Evolutionary conservation across 805 yeast genomes (phyloP), one percentile per base, ranked within the genome.

Genomic region (Myxozyma lipomycoides): DNA sequence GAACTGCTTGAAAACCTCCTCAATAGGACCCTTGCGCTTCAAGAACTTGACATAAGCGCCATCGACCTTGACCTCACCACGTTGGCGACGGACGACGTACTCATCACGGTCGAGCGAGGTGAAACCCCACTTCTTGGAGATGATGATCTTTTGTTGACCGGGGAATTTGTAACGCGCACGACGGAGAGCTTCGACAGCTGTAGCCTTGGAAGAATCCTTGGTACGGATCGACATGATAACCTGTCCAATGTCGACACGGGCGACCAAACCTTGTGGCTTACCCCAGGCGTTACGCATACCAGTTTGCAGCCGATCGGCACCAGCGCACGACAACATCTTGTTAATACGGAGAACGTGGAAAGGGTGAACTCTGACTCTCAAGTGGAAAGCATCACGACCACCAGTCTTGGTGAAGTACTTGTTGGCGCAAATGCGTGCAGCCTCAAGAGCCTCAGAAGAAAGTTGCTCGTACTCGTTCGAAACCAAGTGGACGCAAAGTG

Each of bases 201-300:
- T 95, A 57, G 79, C 96, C 83, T 91, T 89, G 96, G 89, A 90
- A 71, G 83, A 77, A 78, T 93, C 98, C 83, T 85, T 91, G 78
- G 97, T 86, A 83, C 98, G 91, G 75, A 88, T 88, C 65, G 98
- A 91, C 80, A 93, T 83, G 74, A 93, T 83, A 75, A 93, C 84
- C 82, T 93, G 98, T 73, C 98, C 98, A 77, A 93, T 93, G 79
- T 79, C 79, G 75, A 93, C 98, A 78, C 98, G 89, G 70, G 98
- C 98, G 70, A 98, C 98, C 72, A 89, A 82, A 83, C 98, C 98
- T 71, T 90, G 96, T 71, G 98, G 98, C 83, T 93, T 93, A 89
- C 98, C 98, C 98, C 98, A 93, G 74, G 98, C 98, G 83, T 95
- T 95, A 88, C 98, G 91, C 98, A 93, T 93, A 90, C 98, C 98